Percentiles rank a stretch among this genome's conserved stretches.
phyloP scores from a whole-genome alignment of 495 filamentous ascomycete species.

The Tuber indicum region DNA sequence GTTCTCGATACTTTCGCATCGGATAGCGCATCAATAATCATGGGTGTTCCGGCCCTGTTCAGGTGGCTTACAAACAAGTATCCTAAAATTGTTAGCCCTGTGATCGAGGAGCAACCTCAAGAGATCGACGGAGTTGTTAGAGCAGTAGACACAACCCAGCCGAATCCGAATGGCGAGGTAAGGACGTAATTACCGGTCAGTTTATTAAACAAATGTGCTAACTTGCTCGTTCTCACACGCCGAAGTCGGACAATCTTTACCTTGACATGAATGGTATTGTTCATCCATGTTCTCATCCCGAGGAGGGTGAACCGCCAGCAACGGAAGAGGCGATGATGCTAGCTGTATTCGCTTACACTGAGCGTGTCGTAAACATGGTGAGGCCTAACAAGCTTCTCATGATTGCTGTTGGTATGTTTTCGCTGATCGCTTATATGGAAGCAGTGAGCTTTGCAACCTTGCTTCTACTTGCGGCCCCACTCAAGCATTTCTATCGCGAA shows the following conservation, averaged over 20 bases:
- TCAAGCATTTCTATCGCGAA: constrained; percentile 8
- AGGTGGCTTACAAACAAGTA: constrained; percentile 43
- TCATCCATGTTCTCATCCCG: constrained; percentile 96
- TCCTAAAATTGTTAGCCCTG: constrained; percentile 87
- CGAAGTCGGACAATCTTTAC: constrained; percentile 92
- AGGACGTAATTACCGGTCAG: neutral
- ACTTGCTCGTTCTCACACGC: neutral
- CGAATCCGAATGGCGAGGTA: constrained; percentile 88
- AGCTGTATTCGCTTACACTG: constrained; percentile 93
- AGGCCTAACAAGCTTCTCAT: constrained; percentile 89
- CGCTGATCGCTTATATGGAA: constrained; percentile 24
- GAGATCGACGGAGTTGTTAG: constrained; percentile 67
- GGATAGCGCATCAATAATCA: constrained; percentile 12
- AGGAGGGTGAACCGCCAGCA: constrained; percentile 81
- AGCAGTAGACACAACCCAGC: constrained; percentile 71
- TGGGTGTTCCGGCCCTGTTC: constrained; percentile 43
- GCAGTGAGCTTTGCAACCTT: constrained; percentile 16
- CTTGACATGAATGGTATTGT: constrained; percentile 99
- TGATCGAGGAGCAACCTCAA: constrained; percentile 75
- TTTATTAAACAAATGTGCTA: constrained; percentile 8
- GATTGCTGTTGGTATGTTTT: constrained; percentile 86
- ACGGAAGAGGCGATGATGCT: constrained; percentile 99
- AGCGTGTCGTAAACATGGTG: constrained; percentile 97
- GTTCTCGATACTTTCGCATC: neutral
- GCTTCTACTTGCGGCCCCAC: constrained; percentile 61